A percentile compares a stretch with the other conserved stretches of the same genome.
phyloP scores from a whole-genome alignment of 441 rosid species.

The Syzygium syzygioides region DNA sequence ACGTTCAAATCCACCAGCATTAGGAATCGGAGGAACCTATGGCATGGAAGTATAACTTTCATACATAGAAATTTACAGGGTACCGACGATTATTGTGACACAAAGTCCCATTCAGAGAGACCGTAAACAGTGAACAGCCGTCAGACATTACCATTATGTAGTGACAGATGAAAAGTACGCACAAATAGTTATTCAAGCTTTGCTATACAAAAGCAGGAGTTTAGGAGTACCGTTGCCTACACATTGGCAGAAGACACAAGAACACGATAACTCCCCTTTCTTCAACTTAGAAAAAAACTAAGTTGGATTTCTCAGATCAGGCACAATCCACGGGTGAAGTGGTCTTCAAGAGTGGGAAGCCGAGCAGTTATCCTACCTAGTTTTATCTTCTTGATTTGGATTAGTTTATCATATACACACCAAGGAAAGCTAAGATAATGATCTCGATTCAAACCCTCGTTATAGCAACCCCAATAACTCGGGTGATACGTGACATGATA shows the following conservation, averaged over 20 bases:
- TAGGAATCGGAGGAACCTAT: neutral
- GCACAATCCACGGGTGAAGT: neutral
- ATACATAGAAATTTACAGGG: neutral
- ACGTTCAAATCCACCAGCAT: neutral
- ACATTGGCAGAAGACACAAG: neutral
- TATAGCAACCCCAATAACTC: neutral
- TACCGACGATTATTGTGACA: neutral
- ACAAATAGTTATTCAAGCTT: neutral
- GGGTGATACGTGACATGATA: constrained; percentile 5
- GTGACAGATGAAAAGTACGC: neutral
- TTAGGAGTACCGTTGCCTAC: neutral
- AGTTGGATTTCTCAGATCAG: neutral
- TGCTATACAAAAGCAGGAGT: neutral
- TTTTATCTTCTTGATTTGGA: constrained; percentile 1
- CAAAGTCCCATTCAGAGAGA: neutral
- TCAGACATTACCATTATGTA: neutral
- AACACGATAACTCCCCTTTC: neutral
- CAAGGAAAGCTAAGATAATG: constrained; percentile 10
- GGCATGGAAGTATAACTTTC: neutral
- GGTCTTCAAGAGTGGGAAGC: neutral
- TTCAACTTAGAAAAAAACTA: neutral
- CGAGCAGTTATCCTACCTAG: neutral
- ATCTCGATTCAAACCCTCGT: constrained; percentile 1
- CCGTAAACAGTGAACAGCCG: neutral
- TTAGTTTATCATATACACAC: neutral